Percentiles rank a stretch among this genome's conserved stretches.
Evolutionary conservation across 441 rosid genomes (phyloP).

Genomic region (Viola pubescens): DNA sequence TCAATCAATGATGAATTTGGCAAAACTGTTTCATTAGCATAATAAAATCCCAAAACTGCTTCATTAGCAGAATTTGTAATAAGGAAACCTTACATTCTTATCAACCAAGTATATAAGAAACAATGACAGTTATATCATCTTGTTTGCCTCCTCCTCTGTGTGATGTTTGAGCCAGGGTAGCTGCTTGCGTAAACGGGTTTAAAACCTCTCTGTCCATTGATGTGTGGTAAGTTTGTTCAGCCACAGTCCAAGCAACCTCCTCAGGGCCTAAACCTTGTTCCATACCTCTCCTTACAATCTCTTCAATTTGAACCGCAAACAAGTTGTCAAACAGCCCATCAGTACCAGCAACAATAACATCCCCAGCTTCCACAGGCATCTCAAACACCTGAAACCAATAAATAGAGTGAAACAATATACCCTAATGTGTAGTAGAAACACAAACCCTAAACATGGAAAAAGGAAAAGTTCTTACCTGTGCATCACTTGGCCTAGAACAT

Average conservation of each 20-base stretch:
- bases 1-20: too few species aligned
- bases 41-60: too few species aligned
- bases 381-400: slow-evolving; percentile 15
- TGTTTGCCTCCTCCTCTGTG: slow-evolving; percentile 26
- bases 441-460: not conserved
- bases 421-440: too few species aligned
- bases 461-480: slow-evolving; percentile 9
- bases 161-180: slow-evolving; percentile 14
- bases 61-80: too few species aligned
- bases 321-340: slow-evolving; percentile 38
- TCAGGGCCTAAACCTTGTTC: slow-evolving; percentile 23
- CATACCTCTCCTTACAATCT: slow-evolving; percentile 15
- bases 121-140: slow-evolving; percentile 32
- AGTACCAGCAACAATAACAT: slow-evolving; percentile 28
- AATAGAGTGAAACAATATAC: not conserved
- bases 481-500: slow-evolving; percentile 2
- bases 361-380: slow-evolving; percentile 26
- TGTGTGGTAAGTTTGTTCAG: slow-evolving; percentile 23
- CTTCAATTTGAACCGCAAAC: slow-evolving; percentile 24
- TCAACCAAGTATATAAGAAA: slow-evolving; percentile 17
- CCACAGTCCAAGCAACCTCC: slow-evolving; percentile 26
- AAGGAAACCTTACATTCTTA: too few species aligned
- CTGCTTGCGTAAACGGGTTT: slow-evolving; percentile 28
- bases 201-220: slow-evolving; percentile 23
- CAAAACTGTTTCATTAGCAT: too few species aligned